Conservation (phyloP, 2,329 filamentous ascomycete species). For the Diaporthe sp. region DNA sequence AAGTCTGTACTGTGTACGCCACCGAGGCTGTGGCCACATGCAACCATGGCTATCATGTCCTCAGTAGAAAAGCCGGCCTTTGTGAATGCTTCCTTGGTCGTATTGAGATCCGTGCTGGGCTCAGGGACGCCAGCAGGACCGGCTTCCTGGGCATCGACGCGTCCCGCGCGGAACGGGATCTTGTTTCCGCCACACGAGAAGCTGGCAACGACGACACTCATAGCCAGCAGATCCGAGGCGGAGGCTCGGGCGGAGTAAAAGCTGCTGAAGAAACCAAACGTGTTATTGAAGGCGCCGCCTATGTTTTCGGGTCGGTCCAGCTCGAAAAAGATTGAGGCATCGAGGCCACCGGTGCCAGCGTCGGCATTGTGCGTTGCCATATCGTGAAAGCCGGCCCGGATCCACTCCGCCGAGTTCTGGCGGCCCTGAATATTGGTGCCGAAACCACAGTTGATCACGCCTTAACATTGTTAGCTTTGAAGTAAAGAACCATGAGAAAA, state of each 20-base stretch:
- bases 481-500: neutral
- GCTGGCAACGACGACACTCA: slow-evolving; percentile 1
- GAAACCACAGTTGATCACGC: slow-evolving; percentile 20
- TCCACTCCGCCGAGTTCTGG: slow-evolving; percentile 45
- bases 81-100: slow-evolving; percentile 42
- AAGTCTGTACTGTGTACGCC: slow-evolving; percentile 54
- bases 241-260: slow-evolving; percentile 40
- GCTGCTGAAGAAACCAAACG: slow-evolving; percentile 39
- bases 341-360: slow-evolving; percentile 43
- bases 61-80: slow-evolving; percentile 45
- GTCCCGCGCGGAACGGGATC: neutral
- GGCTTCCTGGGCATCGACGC: slow-evolving; percentile 45
- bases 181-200: neutral
- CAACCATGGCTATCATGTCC: slow-evolving; percentile 50
- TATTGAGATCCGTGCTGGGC: slow-evolving; percentile 42
- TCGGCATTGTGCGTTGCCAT: slow-evolving; percentile 42
- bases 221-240: slow-evolving; percentile 43
- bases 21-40: slow-evolving; percentile 49
- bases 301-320: slow-evolving; percentile 43
- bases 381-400: slow-evolving; percentile 46
- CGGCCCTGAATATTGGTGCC: slow-evolving; percentile 39
- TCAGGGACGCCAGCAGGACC: slow-evolving; percentile 47
- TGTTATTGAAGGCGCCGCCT: slow-evolving; percentile 45
- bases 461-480: neutral
- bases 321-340: slow-evolving; percentile 46